These are phyloP conservation scores for Saccharomyces jurei DNA, from an alignment of 805 yeast genomes.

Conservation along the genomic window DNA sequence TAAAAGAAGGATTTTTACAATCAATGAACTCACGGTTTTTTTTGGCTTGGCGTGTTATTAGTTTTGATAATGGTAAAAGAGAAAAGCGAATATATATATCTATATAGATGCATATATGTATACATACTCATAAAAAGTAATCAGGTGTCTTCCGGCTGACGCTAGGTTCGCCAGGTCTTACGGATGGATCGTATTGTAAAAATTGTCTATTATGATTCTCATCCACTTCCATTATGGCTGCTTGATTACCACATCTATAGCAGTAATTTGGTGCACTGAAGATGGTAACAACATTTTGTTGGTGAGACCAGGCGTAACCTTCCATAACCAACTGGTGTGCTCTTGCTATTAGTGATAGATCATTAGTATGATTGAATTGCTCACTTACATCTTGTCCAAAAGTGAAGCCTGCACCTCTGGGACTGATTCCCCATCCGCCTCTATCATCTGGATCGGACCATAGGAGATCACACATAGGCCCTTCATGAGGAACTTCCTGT, in stretches of 20 bases:
- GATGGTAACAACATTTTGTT: conserved; percentile 87
- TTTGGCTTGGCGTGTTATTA: neutral
- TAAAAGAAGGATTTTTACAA: neutral
- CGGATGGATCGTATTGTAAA: conserved; percentile 91
- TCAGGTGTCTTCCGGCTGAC: conserved; percentile 96
- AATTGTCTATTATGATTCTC: conserved; percentile 87
- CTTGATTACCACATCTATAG: conserved; percentile 96
- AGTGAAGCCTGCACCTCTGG: conserved; percentile 98
- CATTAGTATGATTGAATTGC: conserved; percentile 88
- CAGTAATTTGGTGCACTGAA: conserved; percentile 95
- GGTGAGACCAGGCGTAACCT: conserved; percentile 92
- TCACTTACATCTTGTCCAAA: conserved; percentile 93
- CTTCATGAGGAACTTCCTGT: conserved; percentile 96
- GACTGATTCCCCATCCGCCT: conserved; percentile 97
- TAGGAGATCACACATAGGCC: conserved; percentile 92
- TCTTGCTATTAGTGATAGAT: conserved; percentile 76
- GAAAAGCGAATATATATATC: conserved; percentile 1
- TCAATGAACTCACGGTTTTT: neutral
- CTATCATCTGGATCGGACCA: conserved; percentile 98
- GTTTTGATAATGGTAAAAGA: neutral
- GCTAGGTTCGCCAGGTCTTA: conserved; percentile 96
- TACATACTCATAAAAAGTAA: conserved; percentile 60
- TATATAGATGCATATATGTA: neutral
- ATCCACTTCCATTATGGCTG: conserved; percentile 96
- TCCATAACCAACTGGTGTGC: conserved; percentile 98